Evolutionary conservation across 768 basidiomycete species (phyloP).

Genomic region (Dacryopinax primogenitus): DNA sequence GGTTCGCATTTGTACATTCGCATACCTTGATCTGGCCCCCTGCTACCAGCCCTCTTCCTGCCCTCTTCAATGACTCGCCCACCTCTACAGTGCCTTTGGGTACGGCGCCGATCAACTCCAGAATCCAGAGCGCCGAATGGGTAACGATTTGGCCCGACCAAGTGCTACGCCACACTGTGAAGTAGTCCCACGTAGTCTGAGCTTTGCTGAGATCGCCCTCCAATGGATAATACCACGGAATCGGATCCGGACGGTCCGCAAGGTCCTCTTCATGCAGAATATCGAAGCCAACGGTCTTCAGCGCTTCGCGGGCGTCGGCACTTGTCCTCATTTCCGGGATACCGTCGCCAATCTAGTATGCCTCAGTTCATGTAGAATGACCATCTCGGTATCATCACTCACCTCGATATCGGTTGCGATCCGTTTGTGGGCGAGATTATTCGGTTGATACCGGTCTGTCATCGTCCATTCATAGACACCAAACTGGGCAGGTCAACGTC

Average conservation of each 20-base stretch:
- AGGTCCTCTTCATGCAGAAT: conserved; percentile 89
- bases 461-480: conserved; percentile 99
- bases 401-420: conserved; percentile 79
- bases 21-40: conserved; percentile 77
- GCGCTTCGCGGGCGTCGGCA: conserved; percentile 53
- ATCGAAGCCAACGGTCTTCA: conserved; percentile 72
- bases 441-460: conserved; percentile 87
- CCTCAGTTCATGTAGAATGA: not conserved
- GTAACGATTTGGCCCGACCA: conserved; percentile 73
- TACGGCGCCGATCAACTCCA: conserved; percentile 66
- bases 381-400: conserved; percentile 10
- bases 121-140: conserved; percentile 58
- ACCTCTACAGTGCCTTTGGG: conserved; percentile 91
- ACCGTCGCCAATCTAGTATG: conserved; percentile 60
- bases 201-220: conserved; percentile 82
- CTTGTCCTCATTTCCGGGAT: conserved; percentile 94
- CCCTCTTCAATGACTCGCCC: conserved; percentile 74
- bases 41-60: conserved; percentile 62
- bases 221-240: conserved; percentile 94
- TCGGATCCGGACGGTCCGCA: conserved; percentile 61
- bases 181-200: conserved; percentile 84
- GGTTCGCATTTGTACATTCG: conserved; percentile 5
- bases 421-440: conserved; percentile 72
- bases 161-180: conserved; percentile 83
- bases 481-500: conserved; percentile 41